Base-by-base conservation (phyloP, 768 basidiomycete species). In the Neoboletus brunneissimus region DNA sequence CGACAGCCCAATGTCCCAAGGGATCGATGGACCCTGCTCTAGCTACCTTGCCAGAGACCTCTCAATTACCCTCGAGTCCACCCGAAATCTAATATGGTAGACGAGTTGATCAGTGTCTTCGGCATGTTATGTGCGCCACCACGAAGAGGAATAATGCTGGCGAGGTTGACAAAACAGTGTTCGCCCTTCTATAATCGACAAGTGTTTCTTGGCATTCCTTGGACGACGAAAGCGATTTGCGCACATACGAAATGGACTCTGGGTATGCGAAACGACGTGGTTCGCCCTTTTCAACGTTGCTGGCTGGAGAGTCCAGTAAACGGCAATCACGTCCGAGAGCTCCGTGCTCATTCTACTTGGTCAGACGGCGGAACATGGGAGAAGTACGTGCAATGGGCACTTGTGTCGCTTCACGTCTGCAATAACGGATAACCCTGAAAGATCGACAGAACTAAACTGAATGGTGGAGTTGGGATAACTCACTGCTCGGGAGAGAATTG, bases 391-490 rank as follows among this genome's bases (percentile, higher is more conserved):
- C 25, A 25, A 25, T 25, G 25, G 25, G 25, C 25, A 5, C 86
- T 98, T 96, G 60, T 83, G 82, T 52, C 88, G 76, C 4, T 88
- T 81, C 22, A 87, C 81, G 68, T 98, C 96, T 40, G 86, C 86
- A 38, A 99, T 88, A 63, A 91, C 81, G 72, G 98, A 99, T n/a
- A 87, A 84, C 69, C 92, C 94, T 6, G 88, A 88, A 58, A 93
- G 76, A 71, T 98, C 96, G 31, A 98, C 90, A 0, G 95, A 93
- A n/a, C 96, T 94, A 16, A 98, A 81, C 11, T 77, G 72, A 46
- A 97, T 81, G 29, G 8, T 2, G 1, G 92, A 91, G 62, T 87
- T 81, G 0, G 85, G 83, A 6, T 94, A 81, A 18, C 77, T 81
- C 6, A 81, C 86, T 10, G 98, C 88, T 11, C 91, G 81, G 9